phyloP scores from a whole-genome alignment of 768 basidiomycete genomes.

The Mycena sanguinolenta region DNA sequence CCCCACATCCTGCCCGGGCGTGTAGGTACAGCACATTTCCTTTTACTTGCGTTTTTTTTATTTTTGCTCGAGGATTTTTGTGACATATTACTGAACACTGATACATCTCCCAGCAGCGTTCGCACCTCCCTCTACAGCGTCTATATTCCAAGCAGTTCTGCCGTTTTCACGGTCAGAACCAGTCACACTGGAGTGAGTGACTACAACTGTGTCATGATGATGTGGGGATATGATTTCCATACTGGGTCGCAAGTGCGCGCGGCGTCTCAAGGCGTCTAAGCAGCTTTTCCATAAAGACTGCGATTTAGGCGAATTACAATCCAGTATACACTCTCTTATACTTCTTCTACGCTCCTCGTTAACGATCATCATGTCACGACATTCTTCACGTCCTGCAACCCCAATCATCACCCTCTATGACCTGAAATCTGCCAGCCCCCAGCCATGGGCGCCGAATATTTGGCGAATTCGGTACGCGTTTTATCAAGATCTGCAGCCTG shows the following conservation, averaged over 20 bases:
- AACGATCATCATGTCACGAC: conserved; percentile 32
- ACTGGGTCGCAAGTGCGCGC: conserved; percentile 11
- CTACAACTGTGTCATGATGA: conserved; percentile 28
- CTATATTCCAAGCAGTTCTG: neutral
- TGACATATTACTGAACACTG: neutral
- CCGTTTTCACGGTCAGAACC: conserved; percentile 21
- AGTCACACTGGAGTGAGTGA: conserved; percentile 29
- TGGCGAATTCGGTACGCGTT: conserved; percentile 66
- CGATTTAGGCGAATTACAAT: neutral
- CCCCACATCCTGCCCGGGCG: neutral
- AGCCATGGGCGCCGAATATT: conserved; percentile 42
- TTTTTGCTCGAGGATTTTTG: neutral
- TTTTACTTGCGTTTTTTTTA: neutral
- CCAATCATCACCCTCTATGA: conserved; percentile 37
- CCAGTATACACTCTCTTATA: conserved; percentile 19
- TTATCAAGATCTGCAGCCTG: conserved; percentile 17
- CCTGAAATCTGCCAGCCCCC: conserved; percentile 33
- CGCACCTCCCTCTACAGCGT: neutral
- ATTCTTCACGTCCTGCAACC: conserved; percentile 27
- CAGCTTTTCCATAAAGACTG: conserved; percentile 8
- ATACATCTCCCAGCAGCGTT: too few species aligned
- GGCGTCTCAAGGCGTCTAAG: neutral
- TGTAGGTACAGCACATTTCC: neutral
- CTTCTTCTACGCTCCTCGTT: conserved; percentile 5
- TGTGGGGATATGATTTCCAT: conserved; percentile 18